Base-by-base conservation (phyloP, 768 basidiomycete genomes). In the Suillus decipiens region DNA sequence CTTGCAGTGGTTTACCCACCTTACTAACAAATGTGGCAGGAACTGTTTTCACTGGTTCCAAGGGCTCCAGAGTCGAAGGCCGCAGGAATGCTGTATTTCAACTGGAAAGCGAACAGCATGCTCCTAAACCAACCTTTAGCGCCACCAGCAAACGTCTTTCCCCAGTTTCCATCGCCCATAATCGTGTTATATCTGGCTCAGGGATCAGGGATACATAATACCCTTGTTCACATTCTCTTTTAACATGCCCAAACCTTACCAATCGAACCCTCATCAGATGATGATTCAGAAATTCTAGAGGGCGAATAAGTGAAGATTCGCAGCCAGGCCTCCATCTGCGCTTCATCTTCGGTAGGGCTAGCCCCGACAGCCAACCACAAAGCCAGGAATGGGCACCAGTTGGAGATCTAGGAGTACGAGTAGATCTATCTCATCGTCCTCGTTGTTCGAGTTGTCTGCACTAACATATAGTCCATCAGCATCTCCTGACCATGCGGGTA, bases 151-250 rank as follows among this genome's bases (percentile, higher is more conserved):
- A 87, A 84, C 8, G 86, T 87, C 43, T 82, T 74, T 10, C 87
- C 86, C 54, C 86, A 86, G 69, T 88, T 86, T 7, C 86, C 87
- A 71, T 89, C 87, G 33, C 87, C 86, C 9, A 84, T 78, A 33
- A 87, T 75, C 10, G 84, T 4, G 87, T 89, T 67, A 89, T 75
- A 14, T 85, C 82, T 3, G 75, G 72, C 65, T 85, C 82, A 8
- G 80, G 79, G 5, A 64, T 67, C 19, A 87, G 76, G 84, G 83
- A 2, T 70, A 67, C 45, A 58, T 55, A 4, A 70, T 58, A 33
- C 63, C 69, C 15, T 19, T 47, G 36, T 24, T 51, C 36, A 64
- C 48, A 39, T 70, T 67, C 45, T 54, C 54, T 34, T 19, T 11
- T 34, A n/a, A 12, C 51, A 51, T 48, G 24, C 37, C 17, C 10